phyloP scores from a whole-genome alignment of 768 basidiomycete species.

The Antrodiella citrinella region DNA sequence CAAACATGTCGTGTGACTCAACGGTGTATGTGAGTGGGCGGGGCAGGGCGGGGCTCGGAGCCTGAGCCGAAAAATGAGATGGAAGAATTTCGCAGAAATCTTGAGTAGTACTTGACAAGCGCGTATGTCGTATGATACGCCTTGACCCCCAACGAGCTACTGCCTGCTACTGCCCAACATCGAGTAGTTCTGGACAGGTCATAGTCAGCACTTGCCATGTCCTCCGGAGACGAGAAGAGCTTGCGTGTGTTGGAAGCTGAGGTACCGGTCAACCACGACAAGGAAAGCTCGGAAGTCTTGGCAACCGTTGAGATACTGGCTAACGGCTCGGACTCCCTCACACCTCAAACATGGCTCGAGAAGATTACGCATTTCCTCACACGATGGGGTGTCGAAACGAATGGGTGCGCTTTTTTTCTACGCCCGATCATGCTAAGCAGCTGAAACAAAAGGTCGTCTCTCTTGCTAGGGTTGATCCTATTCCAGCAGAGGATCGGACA shows the following conservation, averaged over 20 bases:
- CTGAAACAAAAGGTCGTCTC: slow-evolving; percentile 34
- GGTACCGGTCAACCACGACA: neutral
- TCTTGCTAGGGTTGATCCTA: slow-evolving; percentile 42
- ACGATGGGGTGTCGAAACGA: slow-evolving; percentile 33
- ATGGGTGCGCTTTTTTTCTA: slow-evolving; percentile 24
- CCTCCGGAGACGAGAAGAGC: neutral
- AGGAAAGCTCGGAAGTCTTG: neutral
- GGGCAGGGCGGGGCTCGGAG: too few species aligned
- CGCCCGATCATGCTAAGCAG: slow-evolving; percentile 25
- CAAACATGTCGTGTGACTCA: too few species aligned
- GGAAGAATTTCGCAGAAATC: too few species aligned
- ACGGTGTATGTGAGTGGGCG: too few species aligned
- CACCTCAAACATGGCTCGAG: slow-evolving; percentile 1
- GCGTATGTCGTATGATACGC: neutral
- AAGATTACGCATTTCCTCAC: slow-evolving; percentile 22
- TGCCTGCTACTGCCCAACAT: neutral
- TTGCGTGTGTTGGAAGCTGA: slow-evolving; percentile 1
- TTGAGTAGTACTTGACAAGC: too few species aligned
- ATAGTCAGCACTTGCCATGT: neutral
- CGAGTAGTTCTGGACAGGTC: neutral
- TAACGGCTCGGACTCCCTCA: neutral
- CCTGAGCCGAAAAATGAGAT: too few species aligned
- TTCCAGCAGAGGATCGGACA: slow-evolving; percentile 37
- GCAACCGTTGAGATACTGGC: too few species aligned
- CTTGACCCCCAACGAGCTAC: neutral